Base-by-base conservation (phyloP, 2,329 filamentous ascomycete genomes). In the Hypoxylon rubiginosum region DNA sequence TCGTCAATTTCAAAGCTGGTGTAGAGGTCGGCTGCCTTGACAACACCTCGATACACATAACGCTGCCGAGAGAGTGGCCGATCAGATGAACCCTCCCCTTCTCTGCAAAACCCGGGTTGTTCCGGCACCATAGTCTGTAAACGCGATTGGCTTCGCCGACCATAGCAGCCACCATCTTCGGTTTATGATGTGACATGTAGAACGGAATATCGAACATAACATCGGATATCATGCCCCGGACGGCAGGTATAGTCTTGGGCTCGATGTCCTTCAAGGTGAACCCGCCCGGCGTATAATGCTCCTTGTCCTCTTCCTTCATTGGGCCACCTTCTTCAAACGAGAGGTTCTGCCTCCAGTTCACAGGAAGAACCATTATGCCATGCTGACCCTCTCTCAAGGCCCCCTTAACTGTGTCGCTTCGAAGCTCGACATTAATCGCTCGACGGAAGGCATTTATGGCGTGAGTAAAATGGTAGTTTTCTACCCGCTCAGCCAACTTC, bases 201-300 rank as follows among this genome's bases (percentile, higher is more conserved):
- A 97, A 98, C 0, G 96, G 96, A 53, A 99, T 95, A 77, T 99
- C 96, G 53, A 98, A 91, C 93, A 99, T 97, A 72, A 99, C 93
- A 77, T 99, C 96, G 45, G 92, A 97, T 66, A 99, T 97, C 76
- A 99, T 89, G 75, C 92, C 93, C 49, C 96, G 90, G n/a, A 99
- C 91, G 0, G 93, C 94, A 0, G 95, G 94, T 30, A 99, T 92
- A 0, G 93, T 96, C 45, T 90, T 88, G 0, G 94, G 94, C 4
- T 97, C 97, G 70, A 99, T 97, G 72, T 98, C 94, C 72, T 94
- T 92, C 13, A 99, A 83, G 0, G 80, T 78, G 71, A 86, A 87
- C 41, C 90, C 90, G 32, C 88, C 84, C 3, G 86, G 82, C 2
- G 86, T 84, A 58, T 90, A 84, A n/a, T 82, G 78, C 6, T 78